phyloP scores from a whole-genome alignment of 2,329 filamentous ascomycete species.

The Xylaria arbuscula region DNA sequence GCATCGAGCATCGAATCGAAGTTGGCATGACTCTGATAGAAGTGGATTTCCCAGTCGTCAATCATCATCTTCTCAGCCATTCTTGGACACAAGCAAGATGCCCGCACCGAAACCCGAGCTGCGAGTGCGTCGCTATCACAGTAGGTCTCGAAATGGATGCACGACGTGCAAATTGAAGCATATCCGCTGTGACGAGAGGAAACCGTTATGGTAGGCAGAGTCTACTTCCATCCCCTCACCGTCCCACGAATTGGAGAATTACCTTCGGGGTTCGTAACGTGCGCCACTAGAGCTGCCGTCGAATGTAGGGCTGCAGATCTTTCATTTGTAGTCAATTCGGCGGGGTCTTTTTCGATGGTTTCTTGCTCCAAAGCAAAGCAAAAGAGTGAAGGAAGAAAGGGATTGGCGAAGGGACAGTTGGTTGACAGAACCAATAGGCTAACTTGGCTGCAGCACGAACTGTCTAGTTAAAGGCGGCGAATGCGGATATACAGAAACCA shows the following conservation, averaged over 20 bases:
- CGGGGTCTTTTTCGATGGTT: conserved; percentile 12
- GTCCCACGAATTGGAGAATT: conserved; percentile 24
- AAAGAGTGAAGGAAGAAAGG: neutral
- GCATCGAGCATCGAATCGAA: conserved; percentile 13
- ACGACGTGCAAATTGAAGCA: conserved; percentile 45
- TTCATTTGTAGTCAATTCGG: conserved; percentile 34
- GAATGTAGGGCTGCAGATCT: conserved; percentile 36
- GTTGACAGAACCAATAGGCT: conserved; percentile 21
- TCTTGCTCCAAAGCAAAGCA: conserved; percentile 1
- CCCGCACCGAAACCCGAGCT: conserved; percentile 42
- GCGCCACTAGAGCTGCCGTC: conserved; percentile 22
- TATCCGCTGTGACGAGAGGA: conserved; percentile 45
- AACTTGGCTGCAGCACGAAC: conserved; percentile 39
- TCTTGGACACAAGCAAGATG: conserved; percentile 33
- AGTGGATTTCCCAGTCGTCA: conserved; percentile 24
- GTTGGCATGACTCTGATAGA: conserved; percentile 28
- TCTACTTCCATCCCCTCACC: conserved; percentile 28
- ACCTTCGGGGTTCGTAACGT: conserved; percentile 14
- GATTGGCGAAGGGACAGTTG: neutral
- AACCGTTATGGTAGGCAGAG: conserved; percentile 44
- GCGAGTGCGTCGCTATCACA: conserved; percentile 43
- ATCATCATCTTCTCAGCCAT: conserved; percentile 3
- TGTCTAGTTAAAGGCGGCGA: conserved; percentile 44
- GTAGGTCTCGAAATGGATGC: conserved; percentile 45
- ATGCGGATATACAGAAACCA: conserved; percentile 42